Evolutionary conservation across 1,284 basidiomycete species (phyloP).

Genomic region (Trichosporon sp.): DNA sequence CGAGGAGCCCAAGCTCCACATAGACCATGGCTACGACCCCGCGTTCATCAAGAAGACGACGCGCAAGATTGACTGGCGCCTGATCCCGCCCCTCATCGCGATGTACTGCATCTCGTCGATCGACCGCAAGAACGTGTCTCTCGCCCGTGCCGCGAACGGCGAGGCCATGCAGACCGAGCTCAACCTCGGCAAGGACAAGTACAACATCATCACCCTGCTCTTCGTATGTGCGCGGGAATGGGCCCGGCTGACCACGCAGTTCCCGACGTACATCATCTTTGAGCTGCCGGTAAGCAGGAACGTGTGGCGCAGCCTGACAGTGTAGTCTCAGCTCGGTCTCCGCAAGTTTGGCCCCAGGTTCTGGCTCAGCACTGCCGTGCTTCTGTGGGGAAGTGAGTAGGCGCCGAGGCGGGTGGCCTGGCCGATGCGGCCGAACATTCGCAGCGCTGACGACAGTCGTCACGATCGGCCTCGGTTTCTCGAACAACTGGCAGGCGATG

Average conservation of each 20-base stretch:
- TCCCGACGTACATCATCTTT: constrained; percentile 34
- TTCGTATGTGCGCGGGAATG: constrained; percentile 38
- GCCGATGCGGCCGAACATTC: not conserved
- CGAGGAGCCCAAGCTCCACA: constrained; percentile 5
- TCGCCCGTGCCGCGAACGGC: constrained; percentile 15
- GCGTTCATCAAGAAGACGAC: constrained; percentile 3
- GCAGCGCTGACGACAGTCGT: constrained; percentile 19
- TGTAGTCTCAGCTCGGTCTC: constrained; percentile 24
- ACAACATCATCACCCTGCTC: constrained; percentile 43
- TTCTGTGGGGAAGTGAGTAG: constrained; percentile 39
- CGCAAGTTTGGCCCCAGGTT: constrained; percentile 15
- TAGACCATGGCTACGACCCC: constrained; percentile 14
- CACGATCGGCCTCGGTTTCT: constrained; percentile 46
- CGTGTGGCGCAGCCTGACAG: not conserved
- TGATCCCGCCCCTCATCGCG: constrained; percentile 16
- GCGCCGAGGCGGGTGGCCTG: not conserved
- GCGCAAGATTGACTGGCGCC: constrained; percentile 18
- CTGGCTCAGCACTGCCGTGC: constrained; percentile 12
- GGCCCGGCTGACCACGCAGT: constrained; percentile 19
- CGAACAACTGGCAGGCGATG: constrained; percentile 41
- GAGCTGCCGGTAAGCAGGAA: constrained; percentile 17
- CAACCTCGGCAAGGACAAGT: constrained; percentile 28
- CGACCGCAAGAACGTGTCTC: constrained; percentile 27
- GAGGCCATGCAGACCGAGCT: constrained; percentile 15
- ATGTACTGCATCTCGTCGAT: constrained; percentile 22